phyloP scores from a whole-genome alignment of 129 eudicot species.

The carrot (Daucus carota) region DNA sequence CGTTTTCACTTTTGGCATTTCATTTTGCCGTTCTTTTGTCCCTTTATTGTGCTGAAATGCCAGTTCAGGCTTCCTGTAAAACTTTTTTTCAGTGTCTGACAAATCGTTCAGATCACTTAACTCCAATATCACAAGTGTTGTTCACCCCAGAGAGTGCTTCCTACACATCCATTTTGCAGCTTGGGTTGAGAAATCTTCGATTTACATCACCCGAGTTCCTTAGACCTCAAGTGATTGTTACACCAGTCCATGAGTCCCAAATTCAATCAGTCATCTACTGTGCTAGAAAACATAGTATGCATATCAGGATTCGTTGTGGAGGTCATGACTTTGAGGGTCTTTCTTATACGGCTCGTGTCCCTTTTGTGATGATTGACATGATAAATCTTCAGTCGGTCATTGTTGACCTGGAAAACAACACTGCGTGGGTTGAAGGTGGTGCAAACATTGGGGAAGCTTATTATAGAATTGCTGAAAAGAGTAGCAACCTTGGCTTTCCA shows the following conservation, averaged over 20 bases:
- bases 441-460: slow-evolving; percentile 20
- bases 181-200: slow-evolving; percentile 19
- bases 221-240: slow-evolving; percentile 23
- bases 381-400: slow-evolving; percentile 11
- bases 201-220: not conserved
- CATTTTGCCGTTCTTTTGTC: not conserved
- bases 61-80: not conserved
- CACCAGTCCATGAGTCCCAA: slow-evolving; percentile 24
- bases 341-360: slow-evolving; percentile 14
- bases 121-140: not conserved
- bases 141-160: slow-evolving; percentile 15
- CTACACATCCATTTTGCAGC: slow-evolving; percentile 10
- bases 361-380: slow-evolving; percentile 25
- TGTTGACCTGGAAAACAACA: slow-evolving; percentile 13
- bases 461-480: slow-evolving; percentile 15
- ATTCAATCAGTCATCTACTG: slow-evolving; percentile 19
- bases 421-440: slow-evolving; percentile 29
- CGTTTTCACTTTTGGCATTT: not conserved
- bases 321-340: slow-evolving; percentile 29
- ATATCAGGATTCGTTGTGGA: slow-evolving; percentile 18
- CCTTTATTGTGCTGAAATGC: not conserved
- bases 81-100: slow-evolving; percentile 20
- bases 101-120: not conserved
- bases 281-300: slow-evolving; percentile 14
- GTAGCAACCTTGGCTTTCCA: slow-evolving; percentile 14